A percentile compares a stretch with the other conserved stretches of the same genome.
Evolutionary conservation across 2,329 filamentous ascomycete species (phyloP).

Genomic region (Beauveria bassiana): DNA sequence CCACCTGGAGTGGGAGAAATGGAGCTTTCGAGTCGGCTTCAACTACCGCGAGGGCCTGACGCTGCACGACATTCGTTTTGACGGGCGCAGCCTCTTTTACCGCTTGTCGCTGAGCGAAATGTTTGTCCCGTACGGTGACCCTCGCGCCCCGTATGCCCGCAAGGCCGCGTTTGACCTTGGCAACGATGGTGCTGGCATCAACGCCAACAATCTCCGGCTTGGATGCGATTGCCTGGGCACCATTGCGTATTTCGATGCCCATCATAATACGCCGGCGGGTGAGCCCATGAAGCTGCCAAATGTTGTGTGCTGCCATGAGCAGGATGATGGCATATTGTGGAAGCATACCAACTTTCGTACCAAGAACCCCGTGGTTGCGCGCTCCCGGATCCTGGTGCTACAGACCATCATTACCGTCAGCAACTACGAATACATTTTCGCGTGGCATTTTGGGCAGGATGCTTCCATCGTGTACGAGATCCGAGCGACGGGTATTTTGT

Average conservation of each 20-base stretch:
- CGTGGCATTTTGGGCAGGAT: conserved; percentile 43
- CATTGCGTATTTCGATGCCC: conserved; percentile 37
- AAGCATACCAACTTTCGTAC: conserved; percentile 56
- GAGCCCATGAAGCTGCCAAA: conserved; percentile 26
- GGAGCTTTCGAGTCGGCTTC: conserved; percentile 59
- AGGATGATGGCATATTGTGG: conserved; percentile 48
- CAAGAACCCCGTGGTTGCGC: conserved; percentile 44
- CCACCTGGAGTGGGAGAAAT: conserved; percentile 49
- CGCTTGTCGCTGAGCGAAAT: conserved; percentile 59
- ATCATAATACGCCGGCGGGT: conserved; percentile 24
- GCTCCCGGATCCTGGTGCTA: conserved; percentile 49
- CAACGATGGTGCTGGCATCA: conserved; percentile 56
- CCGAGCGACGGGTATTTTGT: conserved; percentile 35
- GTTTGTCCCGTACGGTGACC: conserved; percentile 59
- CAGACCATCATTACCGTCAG: conserved; percentile 56
- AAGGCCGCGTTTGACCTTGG: conserved; percentile 65
- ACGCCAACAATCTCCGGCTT: conserved; percentile 56
- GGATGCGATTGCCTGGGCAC: conserved; percentile 60
- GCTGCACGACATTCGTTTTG: conserved; percentile 58
- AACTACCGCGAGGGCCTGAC: conserved; percentile 60
- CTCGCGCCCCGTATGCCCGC: conserved; percentile 51
- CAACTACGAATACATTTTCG: conserved; percentile 51
- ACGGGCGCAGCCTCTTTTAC: conserved; percentile 56
- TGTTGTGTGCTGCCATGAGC: conserved; percentile 29
- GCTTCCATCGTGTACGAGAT: conserved; percentile 33